These are phyloP conservation scores for Penicillium crystallinum DNA, from an alignment of 495 filamentous ascomycete genomes.

Conservation along the genomic window DNA sequence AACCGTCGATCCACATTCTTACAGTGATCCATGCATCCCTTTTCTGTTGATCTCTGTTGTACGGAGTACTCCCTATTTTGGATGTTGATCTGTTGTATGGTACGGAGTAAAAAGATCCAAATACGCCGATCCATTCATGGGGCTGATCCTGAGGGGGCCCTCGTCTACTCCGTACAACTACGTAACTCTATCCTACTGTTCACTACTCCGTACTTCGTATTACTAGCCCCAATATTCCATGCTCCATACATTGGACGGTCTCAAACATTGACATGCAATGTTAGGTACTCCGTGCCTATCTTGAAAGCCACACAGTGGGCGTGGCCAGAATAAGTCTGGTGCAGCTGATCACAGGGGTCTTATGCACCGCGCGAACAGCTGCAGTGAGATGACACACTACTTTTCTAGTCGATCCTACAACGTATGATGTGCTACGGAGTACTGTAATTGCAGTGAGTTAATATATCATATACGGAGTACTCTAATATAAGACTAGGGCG, in stretches of 20 bases:
- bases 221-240: background rate
- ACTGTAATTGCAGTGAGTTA: background rate
- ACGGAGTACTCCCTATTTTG: too few relatives aligned
- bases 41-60: background rate
- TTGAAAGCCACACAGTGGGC: background rate
- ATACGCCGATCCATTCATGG: constrained; percentile 6
- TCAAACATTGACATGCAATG: background rate
- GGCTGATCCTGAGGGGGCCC: constrained; percentile 16
- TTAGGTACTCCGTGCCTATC: background rate
- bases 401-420: background rate
- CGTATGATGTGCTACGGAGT: background rate
- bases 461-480: background rate
- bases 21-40: constrained; percentile 5
- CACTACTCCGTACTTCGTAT: background rate
- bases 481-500: too few relatives aligned
- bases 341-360: constrained; percentile 17
- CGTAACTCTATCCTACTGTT: background rate
- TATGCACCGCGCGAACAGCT: constrained; percentile 12
- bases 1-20: constrained; percentile 5
- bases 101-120: background rate
- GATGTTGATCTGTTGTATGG: background rate
- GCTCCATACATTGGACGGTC: background rate
- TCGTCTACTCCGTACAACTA: background rate
- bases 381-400: constrained; percentile 24
- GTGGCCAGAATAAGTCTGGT: constrained; percentile 12